Percentiles rank a stretch among this genome's conserved stretches.
Evolutionary conservation across 257 asterid species (phyloP).

Genomic region (Jasminum sambac): DNA sequence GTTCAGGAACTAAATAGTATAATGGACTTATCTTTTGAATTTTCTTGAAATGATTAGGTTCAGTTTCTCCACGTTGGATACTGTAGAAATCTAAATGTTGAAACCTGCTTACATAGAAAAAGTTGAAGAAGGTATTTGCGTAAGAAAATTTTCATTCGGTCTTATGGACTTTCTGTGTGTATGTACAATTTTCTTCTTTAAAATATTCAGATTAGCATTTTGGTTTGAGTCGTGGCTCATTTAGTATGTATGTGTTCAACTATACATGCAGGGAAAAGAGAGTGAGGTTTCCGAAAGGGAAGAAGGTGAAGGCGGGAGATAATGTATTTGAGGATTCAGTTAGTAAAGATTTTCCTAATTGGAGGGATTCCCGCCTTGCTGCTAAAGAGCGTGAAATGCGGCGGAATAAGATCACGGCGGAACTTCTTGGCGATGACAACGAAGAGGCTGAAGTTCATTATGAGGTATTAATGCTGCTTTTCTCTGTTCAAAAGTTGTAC

Average conservation of each 20-base stretch:
- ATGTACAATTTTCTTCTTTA: background rate
- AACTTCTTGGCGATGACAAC: conserved; percentile 51
- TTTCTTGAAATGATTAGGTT: background rate
- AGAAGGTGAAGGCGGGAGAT: conserved; percentile 71
- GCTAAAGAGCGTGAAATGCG: conserved; percentile 64
- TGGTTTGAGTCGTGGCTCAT: background rate
- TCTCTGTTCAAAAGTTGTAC: background rate
- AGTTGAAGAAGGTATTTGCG: background rate
- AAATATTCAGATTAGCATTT: conserved; percentile 1
- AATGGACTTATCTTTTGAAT: background rate
- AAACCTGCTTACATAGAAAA: background rate
- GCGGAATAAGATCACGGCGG: conserved; percentile 49
- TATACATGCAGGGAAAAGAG: conserved; percentile 61
- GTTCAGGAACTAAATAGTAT: background rate
- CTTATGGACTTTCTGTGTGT: background rate
- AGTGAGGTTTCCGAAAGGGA: conserved; percentile 92
- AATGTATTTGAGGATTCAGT: conserved; percentile 34
- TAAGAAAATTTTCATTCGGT: background rate
- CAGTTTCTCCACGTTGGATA: background rate
- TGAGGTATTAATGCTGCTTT: conserved; percentile 40
- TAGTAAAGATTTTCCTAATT: conserved; percentile 37
- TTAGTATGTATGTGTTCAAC: conserved; percentile 8
- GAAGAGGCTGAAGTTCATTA: conserved; percentile 74
- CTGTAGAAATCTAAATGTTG: background rate
- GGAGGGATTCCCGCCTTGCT: conserved; percentile 54